phyloP scores from a whole-genome alignment of 1,284 basidiomycete genomes.

The Acaromyces ingoldii region DNA sequence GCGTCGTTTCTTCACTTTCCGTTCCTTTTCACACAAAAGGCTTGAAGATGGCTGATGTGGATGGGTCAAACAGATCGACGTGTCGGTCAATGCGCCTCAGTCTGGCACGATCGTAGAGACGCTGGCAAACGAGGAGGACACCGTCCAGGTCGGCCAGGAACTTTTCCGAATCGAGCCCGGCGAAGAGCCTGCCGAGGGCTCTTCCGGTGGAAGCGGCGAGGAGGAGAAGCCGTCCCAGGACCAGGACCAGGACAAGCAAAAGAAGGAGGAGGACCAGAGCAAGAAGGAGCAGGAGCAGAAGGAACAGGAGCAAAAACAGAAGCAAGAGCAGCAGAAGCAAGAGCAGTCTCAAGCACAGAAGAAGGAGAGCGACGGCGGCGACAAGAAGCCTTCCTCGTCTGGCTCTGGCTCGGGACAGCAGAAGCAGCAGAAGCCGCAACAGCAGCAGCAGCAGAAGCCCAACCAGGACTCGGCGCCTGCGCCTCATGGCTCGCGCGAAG shows the following conservation, averaged over 20 bases:
- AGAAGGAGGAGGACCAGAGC: constrained; percentile 55
- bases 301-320: constrained; percentile 46
- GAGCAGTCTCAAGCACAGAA: constrained; percentile 25
- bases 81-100: constrained; percentile 88
- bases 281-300: constrained; percentile 52
- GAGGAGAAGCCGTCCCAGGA: constrained; percentile 52
- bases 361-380: not conserved
- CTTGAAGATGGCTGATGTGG: too few relatives aligned
- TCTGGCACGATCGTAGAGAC: constrained; percentile 83
- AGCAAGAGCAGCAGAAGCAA: constrained; percentile 46
- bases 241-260: constrained; percentile 46
- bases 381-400: not conserved
- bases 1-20: too few relatives aligned
- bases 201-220: constrained; percentile 30
- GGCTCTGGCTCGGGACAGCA: too few relatives aligned
- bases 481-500: constrained; percentile 59
- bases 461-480: constrained; percentile 6
- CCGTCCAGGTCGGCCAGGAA: constrained; percentile 90
- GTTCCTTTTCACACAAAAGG: too few relatives aligned
- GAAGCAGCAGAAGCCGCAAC: constrained; percentile 16
- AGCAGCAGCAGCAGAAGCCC: constrained; percentile 24
- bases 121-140: constrained; percentile 85
- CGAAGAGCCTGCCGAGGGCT: constrained; percentile 58
- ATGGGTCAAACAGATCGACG: constrained; percentile 95
- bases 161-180: constrained; percentile 86